These are phyloP conservation scores for Fomitopsis betulina DNA, from an alignment of 1,284 basidiomycete genomes.

Conservation along the genomic window DNA sequence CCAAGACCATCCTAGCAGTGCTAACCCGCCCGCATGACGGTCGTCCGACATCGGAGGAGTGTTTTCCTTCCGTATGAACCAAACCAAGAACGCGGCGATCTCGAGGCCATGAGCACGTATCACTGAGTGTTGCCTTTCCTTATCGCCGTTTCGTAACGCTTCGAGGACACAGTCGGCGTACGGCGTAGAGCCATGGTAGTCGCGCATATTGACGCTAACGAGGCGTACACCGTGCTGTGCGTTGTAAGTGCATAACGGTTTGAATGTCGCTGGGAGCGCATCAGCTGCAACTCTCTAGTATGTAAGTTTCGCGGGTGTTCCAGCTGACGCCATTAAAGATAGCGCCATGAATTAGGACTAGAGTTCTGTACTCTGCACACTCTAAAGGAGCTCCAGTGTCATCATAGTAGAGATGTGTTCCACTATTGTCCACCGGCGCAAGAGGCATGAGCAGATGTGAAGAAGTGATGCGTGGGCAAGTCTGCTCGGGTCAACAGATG, in stretches of 20 bases:
- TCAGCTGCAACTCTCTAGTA: not conserved
- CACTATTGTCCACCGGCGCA: constrained; percentile 3
- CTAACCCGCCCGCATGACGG: constrained; percentile 3
- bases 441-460: not conserved
- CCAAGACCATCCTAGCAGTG: constrained; percentile 9
- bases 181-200: not conserved
- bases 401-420: constrained; percentile 3
- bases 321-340: not conserved
- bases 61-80: constrained; percentile 4
- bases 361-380: not conserved
- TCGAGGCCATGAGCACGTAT: constrained; percentile 4
- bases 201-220: constrained; percentile 1
- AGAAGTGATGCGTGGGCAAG: no score
- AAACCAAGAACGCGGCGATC: constrained; percentile 3
- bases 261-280: not conserved
- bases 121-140: not conserved
- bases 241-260: not conserved
- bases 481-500: no score
- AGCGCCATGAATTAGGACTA: constrained; percentile 2
- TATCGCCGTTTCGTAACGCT: not conserved
- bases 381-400: not conserved
- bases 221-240: not conserved
- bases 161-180: not conserved
- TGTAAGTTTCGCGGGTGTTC: not conserved
- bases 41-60: not conserved